Evolutionary conservation across 176 grass and related monocot species (phyloP).

Genomic region (Panicum miliaceum): DNA sequence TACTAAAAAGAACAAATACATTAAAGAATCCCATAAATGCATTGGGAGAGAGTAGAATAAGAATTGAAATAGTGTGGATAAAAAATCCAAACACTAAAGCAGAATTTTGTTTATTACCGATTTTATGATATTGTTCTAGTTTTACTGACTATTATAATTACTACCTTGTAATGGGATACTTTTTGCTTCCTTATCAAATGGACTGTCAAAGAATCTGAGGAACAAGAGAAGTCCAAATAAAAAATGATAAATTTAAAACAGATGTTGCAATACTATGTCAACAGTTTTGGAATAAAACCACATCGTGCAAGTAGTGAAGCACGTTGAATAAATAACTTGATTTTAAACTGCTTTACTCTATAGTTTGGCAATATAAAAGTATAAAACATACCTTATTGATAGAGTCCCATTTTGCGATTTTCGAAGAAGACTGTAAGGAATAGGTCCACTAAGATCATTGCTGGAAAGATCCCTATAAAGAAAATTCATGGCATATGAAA

Average conservation of each 20-base stretch:
- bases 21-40: neutral
- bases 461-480: slow-evolving; percentile 62
- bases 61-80: neutral
- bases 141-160: neutral
- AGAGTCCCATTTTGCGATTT: slow-evolving; percentile 52
- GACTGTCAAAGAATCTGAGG: neutral
- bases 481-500: slow-evolving; percentile 23
- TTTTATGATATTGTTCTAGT: neutral
- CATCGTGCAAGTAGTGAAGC: neutral
- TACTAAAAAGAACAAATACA: neutral
- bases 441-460: slow-evolving; percentile 54
- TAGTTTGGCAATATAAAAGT: neutral
- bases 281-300: neutral
- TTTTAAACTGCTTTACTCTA: neutral
- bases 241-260: neutral
- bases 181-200: slow-evolving; percentile 15
- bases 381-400: slow-evolving; percentile 52
- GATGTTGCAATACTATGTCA: neutral
- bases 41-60: neutral
- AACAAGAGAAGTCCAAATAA: neutral
- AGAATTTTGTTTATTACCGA: slow-evolving; percentile 6
- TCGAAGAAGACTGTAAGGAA: slow-evolving; percentile 55
- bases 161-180: neutral
- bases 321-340: neutral
- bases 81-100: neutral